A percentile compares a stretch with the other conserved stretches of the same genome.
Evolutionary conservation across 2,329 filamentous ascomycete genomes (phyloP).

Genomic region (Botrytis medusae): DNA sequence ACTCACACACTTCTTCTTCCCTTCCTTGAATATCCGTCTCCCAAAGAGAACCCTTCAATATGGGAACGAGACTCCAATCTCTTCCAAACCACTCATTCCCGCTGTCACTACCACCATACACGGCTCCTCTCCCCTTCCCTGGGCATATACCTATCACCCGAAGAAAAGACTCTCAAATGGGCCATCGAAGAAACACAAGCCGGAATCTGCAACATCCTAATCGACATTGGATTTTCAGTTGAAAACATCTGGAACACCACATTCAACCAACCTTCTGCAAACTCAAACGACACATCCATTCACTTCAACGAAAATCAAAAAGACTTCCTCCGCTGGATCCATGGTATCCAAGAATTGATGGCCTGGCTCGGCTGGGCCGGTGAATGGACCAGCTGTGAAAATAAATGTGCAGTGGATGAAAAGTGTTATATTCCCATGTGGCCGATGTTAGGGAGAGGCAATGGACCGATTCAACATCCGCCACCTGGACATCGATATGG

Average conservation of each 20-base stretch:
- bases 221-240: slow-evolving; percentile 46
- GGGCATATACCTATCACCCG: slow-evolving; percentile 34
- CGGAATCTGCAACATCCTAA: slow-evolving; percentile 45
- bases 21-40: slow-evolving; percentile 47
- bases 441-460: slow-evolving; percentile 41
- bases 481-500: background rate
- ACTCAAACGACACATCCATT: background rate
- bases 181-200: slow-evolving; percentile 45
- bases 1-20: slow-evolving; percentile 48
- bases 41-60: slow-evolving; percentile 25
- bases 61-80: slow-evolving; percentile 41
- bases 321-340: slow-evolving; percentile 36
- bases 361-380: slow-evolving; percentile 54
- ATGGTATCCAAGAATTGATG: slow-evolving; percentile 43
- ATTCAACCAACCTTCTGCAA: background rate
- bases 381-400: slow-evolving; percentile 45
- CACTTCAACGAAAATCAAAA: slow-evolving; percentile 5
- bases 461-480: slow-evolving; percentile 4
- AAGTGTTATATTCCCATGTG: slow-evolving; percentile 53
- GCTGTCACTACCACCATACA: slow-evolving; percentile 47
- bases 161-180: slow-evolving; percentile 43
- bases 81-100: slow-evolving; percentile 43
- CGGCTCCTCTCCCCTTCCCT: slow-evolving; percentile 39
- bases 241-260: slow-evolving; percentile 44
- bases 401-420: slow-evolving; percentile 46